A percentile compares a stretch with the other conserved stretches of the same genome.
These are phyloP conservation scores for Bassia scoparia DNA, from an alignment of 148 eudicot genomes.

Conservation along the genomic window DNA sequence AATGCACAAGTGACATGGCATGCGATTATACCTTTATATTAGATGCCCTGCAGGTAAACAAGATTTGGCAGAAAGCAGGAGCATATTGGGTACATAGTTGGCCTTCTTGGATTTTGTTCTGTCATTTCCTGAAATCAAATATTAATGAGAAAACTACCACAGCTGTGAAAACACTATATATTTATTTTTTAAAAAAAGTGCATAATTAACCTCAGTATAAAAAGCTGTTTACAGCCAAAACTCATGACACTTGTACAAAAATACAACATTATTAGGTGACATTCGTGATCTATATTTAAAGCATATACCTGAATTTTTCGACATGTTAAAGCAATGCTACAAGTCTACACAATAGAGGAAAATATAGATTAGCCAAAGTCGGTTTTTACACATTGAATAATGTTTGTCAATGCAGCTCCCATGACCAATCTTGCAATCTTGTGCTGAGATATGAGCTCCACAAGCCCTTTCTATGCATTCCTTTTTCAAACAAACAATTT, in stretches of 20 bases:
- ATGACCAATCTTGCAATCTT: slow-evolving; percentile 67
- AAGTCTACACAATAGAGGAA: neutral
- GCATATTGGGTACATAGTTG: slow-evolving; percentile 53
- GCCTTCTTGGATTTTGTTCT: slow-evolving; percentile 78
- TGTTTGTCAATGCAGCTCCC: slow-evolving; percentile 76
- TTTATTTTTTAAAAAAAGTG: too few relatives aligned
- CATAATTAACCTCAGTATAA: neutral
- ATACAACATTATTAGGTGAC: too few relatives aligned
- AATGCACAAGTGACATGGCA: neutral
- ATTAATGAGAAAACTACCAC: slow-evolving; percentile 5
- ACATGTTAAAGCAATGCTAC: neutral
- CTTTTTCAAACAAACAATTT: slow-evolving; percentile 43
- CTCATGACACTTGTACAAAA: too few relatives aligned
- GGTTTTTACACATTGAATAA: slow-evolving; percentile 47
- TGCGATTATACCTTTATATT: slow-evolving; percentile 53
- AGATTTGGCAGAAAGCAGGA: slow-evolving; percentile 67
- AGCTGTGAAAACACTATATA: neutral
- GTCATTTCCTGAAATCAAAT: slow-evolving; percentile 55
- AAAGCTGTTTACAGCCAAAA: neutral
- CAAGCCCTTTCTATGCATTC: slow-evolving; percentile 67
- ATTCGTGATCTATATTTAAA: too few relatives aligned
- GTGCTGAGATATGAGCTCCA: slow-evolving; percentile 53
- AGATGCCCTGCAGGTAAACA: slow-evolving; percentile 72
- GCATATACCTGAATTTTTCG: neutral
- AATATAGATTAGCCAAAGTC: neutral